A percentile compares a stretch with the other conserved stretches of the same genome.
phyloP scores from a whole-genome alignment of 768 basidiomycete species.

The Plicaturopsis crispa region DNA sequence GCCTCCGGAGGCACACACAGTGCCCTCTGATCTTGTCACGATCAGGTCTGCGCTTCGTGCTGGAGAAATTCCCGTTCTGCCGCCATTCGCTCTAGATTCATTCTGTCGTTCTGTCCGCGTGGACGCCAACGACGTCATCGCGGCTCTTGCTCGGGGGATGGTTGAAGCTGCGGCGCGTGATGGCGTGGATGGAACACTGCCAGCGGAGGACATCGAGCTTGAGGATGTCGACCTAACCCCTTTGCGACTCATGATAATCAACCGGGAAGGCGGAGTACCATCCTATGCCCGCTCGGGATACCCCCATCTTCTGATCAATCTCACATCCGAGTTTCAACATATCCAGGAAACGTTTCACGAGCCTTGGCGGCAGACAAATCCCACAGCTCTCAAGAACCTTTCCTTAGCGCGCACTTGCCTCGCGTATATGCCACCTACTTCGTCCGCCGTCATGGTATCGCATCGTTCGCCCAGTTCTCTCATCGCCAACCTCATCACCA shows the following conservation, averaged over 20 bases:
- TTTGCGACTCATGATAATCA: slow-evolving; percentile 94
- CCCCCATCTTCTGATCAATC: slow-evolving; percentile 94
- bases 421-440: slow-evolving; percentile 84
- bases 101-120: slow-evolving; percentile 82
- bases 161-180: slow-evolving; percentile 44
- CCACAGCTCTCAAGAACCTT: slow-evolving; percentile 83
- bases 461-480: slow-evolving; percentile 93
- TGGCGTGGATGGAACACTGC: slow-evolving; percentile 26
- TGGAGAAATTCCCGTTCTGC: slow-evolving; percentile 93
- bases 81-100: slow-evolving; percentile 89
- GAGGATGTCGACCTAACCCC: slow-evolving; percentile 73
- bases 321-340: slow-evolving; percentile 77
- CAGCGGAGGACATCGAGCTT: slow-evolving; percentile 33
- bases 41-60: slow-evolving; percentile 85
- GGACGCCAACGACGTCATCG: slow-evolving; percentile 82
- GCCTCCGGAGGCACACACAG: slow-evolving; percentile 71
- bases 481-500: slow-evolving; percentile 96
- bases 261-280: slow-evolving; percentile 92
- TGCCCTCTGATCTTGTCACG: slow-evolving; percentile 71
- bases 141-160: slow-evolving; percentile 85
- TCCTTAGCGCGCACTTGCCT: slow-evolving; percentile 81
- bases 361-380: slow-evolving; percentile 70
- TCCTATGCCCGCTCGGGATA: slow-evolving; percentile 93
- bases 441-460: slow-evolving; percentile 94
- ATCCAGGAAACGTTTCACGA: slow-evolving; percentile 81